Percentiles rank a stretch among this genome's conserved stretches.
Evolutionary conservation across 805 yeast species (phyloP).

Genomic region (Metschnikowia shivogae): DNA sequence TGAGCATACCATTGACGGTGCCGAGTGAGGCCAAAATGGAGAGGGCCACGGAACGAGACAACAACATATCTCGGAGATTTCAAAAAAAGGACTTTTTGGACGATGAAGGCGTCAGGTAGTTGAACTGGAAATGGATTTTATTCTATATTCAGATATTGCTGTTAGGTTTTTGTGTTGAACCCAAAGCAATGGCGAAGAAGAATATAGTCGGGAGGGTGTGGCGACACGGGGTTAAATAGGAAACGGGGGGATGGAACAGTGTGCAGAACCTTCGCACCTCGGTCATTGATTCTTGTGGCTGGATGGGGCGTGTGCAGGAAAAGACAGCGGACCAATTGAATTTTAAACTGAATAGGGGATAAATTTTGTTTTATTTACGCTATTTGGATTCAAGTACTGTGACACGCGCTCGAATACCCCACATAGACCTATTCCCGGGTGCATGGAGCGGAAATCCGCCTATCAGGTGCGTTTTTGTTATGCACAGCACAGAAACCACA

Average conservation of each 20-base stretch:
- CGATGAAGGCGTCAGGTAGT: too few species aligned
- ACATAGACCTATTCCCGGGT: too few species aligned
- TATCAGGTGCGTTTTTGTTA: too few species aligned
- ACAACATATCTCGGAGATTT: slow-evolving; percentile 25
- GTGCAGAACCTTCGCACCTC: slow-evolving; percentile 6
- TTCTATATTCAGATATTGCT: not conserved
- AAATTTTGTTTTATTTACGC: too few species aligned
- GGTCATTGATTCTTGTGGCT: slow-evolving; percentile 4
- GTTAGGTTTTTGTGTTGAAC: not conserved
- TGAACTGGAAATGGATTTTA: not conserved
- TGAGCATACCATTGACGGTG: slow-evolving; percentile 46
- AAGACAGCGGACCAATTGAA: not conserved
- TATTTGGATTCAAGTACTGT: too few species aligned
- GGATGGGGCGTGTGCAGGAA: not conserved
- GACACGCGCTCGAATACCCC: too few species aligned
- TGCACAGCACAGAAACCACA: too few species aligned
- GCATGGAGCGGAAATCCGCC: too few species aligned
- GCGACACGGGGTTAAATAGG: slow-evolving; percentile 18
- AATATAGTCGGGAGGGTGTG: slow-evolving; percentile 6
- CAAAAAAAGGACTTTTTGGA: not conserved
- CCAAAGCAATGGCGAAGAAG: slow-evolving; percentile 1
- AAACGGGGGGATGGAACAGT: slow-evolving; percentile 7
- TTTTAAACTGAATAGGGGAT: too few species aligned
- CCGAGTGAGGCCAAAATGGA: slow-evolving; percentile 41
- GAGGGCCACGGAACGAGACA: slow-evolving; percentile 40